A percentile compares a stretch with the other conserved stretches of the same genome.
These are phyloP conservation scores for Sporothrix euskadiensis DNA, from an alignment of 2,329 filamentous ascomycete genomes.

Conservation along the genomic window DNA sequence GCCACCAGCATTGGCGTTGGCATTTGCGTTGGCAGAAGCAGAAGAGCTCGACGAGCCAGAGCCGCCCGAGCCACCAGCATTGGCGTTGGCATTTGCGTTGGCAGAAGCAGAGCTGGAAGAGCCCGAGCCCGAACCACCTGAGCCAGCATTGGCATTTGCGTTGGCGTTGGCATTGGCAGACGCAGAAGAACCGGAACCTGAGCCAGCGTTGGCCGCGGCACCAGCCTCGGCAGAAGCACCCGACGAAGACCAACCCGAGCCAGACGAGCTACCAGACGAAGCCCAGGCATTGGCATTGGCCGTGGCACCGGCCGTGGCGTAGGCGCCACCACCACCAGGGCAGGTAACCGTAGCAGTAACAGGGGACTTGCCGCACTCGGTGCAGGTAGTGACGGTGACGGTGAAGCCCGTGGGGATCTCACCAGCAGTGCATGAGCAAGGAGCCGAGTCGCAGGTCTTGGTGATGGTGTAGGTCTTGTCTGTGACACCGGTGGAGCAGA, in stretches of 20 bases:
- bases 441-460: slow-evolving; percentile 31
- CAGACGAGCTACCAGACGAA: background rate
- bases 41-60: background rate
- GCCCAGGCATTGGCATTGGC: background rate
- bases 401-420: slow-evolving; percentile 32
- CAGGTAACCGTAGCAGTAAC: slow-evolving; percentile 30
- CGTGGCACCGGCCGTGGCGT: slow-evolving; percentile 1
- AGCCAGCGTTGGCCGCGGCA: slow-evolving; percentile 7
- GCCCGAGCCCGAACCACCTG: background rate
- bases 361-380: slow-evolving; percentile 25
- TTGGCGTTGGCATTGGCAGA: background rate
- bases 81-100: no score
- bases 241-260: background rate
- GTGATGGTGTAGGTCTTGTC: slow-evolving; percentile 33
- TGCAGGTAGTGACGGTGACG: slow-evolving; percentile 30
- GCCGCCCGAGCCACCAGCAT: no score
- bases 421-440: slow-evolving; percentile 23
- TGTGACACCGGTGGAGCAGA: slow-evolving; percentile 28
- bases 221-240: slow-evolving; percentile 6
- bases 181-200: background rate
- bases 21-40: background rate
- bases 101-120: no score
- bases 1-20: background rate
- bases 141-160: slow-evolving; percentile 10
- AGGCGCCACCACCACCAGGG: slow-evolving; percentile 15